Base-by-base conservation (phyloP, 352 stramenopile species). In the Phytophthora multivora region DNA sequence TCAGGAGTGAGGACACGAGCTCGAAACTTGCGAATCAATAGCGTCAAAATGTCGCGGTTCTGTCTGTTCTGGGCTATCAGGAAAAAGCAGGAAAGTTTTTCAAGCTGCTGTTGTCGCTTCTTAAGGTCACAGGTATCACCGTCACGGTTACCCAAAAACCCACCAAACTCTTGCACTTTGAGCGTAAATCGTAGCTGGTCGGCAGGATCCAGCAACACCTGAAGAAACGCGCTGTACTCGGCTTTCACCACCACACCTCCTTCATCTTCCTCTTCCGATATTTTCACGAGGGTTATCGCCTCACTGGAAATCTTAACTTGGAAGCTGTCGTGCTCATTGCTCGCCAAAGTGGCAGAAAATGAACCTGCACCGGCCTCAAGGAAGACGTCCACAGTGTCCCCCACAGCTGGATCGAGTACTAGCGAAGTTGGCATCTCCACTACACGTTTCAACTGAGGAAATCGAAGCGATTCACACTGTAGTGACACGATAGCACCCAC, bases 311-410 rank as follows among this genome's bases (percentile, higher is more conserved):
- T 94, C 52, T 90, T 91, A 49, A 94, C 65, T 57, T 94, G 86
- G 65, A 94, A 94, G 33, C 79, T 92, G 42, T 94, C 86, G 43
- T 77, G 57, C 41, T 94, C 86, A 33, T 90, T 90, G 59, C 80
- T 93, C 4, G 81, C 80, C 15, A 94, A 57, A 9, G 86, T 94
- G 15, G 86, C 86, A 1, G 86, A 94, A 51, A 94, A 94, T 9
- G 83, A 86, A 0, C 83, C 86, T 0, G 72, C 78, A 0, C 80
- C 80, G 13, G 86, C 83, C 53, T 92, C 86, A 3, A 93, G 59
- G 13, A 94, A 59, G 13, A 88, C 78, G 33, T 93, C 70, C 0
- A 94, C 86, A 35, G 88, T 90, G 6, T 90, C 75, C 16, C 82
- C 67, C 1, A 94, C 81, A 0, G 73, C 74, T 5, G 81, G 75